Evolutionary conservation across 176 grass and related monocot genomes (phyloP).

Genomic region (Triticum turgidum): DNA sequence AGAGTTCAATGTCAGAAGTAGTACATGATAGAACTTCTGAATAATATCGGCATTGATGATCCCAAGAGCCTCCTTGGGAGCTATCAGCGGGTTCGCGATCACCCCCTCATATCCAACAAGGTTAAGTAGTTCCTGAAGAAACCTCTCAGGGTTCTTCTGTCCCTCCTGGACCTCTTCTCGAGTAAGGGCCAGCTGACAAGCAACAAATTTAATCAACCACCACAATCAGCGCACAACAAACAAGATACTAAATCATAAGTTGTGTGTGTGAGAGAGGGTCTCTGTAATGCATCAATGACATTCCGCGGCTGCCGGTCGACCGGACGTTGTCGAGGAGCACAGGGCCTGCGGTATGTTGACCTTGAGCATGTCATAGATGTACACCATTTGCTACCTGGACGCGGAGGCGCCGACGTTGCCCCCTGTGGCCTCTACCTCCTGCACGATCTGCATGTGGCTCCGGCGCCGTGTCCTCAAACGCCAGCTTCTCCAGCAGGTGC

Average conservation of each 20-base stretch:
- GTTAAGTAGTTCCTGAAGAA: conserved; percentile 73
- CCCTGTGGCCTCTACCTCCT: no score
- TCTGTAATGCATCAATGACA: background rate
- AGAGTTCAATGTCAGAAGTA: conserved; percentile 10
- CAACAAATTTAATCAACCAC: background rate
- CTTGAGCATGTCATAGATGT: no score
- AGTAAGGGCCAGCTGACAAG: conserved; percentile 50
- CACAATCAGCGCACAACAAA: background rate
- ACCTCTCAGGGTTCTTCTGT: conserved; percentile 52
- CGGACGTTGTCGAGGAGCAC: no score
- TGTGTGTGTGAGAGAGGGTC: background rate
- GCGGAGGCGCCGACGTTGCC: no score
- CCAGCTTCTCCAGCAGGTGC: no score
- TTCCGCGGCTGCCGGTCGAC: conserved; percentile 52
- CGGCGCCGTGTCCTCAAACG: no score
- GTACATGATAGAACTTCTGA: conserved; percentile 75
- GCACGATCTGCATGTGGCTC: no score
- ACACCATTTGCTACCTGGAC: no score
- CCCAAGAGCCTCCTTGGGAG: conserved; percentile 44
- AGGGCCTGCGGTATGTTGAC: no score
- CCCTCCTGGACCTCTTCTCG: conserved; percentile 48
- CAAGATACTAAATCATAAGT: background rate
- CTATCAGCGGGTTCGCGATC: conserved; percentile 24
- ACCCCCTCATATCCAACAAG: conserved; percentile 65
- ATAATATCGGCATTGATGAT: conserved; percentile 44